Base-by-base conservation (phyloP, 129 eudicot species). In the Escallonia herrerae region DNA sequence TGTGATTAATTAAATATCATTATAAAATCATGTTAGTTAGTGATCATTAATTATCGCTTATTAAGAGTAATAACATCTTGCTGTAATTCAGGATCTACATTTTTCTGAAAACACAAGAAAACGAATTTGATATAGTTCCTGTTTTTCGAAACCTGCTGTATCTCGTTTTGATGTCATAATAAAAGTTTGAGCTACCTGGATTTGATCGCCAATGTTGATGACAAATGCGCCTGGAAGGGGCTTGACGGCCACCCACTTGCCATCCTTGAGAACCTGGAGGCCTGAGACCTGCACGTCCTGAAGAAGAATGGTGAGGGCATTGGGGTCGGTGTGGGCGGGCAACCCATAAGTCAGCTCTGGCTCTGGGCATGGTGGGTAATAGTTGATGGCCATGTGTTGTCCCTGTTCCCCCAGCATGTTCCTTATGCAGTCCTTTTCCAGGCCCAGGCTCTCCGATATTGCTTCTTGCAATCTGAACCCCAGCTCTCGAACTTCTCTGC, bases 291-390 rank as follows among this genome's bases (percentile, higher is more conserved):
- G 78, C 2, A 69, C 44, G 58, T 86, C 95, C 63, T 90, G 97
- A 39, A 90, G 91, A 13, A 90, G 95, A 55, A 90, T 90, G 37
- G 97, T 90, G 49, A 90, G 95, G 5, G 95, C 83, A 56, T 90
- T 84, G 2, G 95, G 97, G 67, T 90, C 97, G 0, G 97, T 90
- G 15, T 90, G 97, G 13, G 79, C 91, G 0, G 95, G 97, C 71
- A 90, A 77, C 15, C 97, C 97, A 33, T 72, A 90, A 1, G 97
- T 90, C 37, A 90, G 73, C 70, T 90, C 97, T 7, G 97, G 97
- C 44, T 90, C 71, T 1, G 97, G 97, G 55, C 95, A 90, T 12
- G 75, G 75, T 0, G 97, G 97, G 46, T 90, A 90, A 51, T 74
- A 86, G 69, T 90, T 90, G 40, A 90, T 75, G 7, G 96, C 96